phyloP scores from a whole-genome alignment of 1,284 basidiomycete genomes.

The Fistulina hepatica region DNA sequence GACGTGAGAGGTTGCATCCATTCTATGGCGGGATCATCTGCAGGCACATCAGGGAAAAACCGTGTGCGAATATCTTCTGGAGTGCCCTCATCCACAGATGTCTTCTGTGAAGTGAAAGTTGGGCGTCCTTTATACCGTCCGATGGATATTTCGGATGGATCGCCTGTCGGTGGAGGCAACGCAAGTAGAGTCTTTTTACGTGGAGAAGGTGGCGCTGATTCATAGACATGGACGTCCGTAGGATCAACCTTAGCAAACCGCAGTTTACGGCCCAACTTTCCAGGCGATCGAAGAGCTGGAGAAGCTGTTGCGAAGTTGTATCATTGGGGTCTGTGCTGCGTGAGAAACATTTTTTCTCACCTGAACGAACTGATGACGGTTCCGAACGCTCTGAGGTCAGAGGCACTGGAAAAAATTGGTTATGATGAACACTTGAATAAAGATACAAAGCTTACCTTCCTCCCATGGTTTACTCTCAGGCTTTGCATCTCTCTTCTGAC shows the following conservation, averaged over 20 bases:
- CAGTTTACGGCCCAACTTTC: too few species aligned
- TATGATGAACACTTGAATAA: background rate
- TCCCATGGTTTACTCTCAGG: slow-evolving; percentile 4
- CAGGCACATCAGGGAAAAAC: slow-evolving; percentile 70
- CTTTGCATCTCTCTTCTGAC: slow-evolving; percentile 31
- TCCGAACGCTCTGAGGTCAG: slow-evolving; percentile 21
- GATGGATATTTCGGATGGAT: slow-evolving; percentile 39
- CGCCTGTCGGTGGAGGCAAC: slow-evolving; percentile 38
- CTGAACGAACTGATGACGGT: slow-evolving; percentile 29
- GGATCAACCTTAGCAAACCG: slow-evolving; percentile 37
- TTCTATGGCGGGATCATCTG: slow-evolving; percentile 59
- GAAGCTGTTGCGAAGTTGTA: too few species aligned
- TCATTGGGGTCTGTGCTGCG: slow-evolving; percentile 33
- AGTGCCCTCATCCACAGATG: slow-evolving; percentile 48
- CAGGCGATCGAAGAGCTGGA: too few species aligned
- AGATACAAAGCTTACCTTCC: slow-evolving; percentile 3
- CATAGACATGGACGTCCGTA: slow-evolving; percentile 59
- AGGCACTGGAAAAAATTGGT: background rate
- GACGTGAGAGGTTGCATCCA: slow-evolving; percentile 50
- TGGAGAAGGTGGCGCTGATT: slow-evolving; percentile 67
- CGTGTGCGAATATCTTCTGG: slow-evolving; percentile 74
- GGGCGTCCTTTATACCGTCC: slow-evolving; percentile 39
- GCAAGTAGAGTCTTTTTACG: slow-evolving; percentile 45
- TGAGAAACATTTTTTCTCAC: slow-evolving; percentile 30
- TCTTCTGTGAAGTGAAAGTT: too few species aligned